These are phyloP conservation scores for Gossypium davidsonii DNA, from an alignment of 441 rosid species.

Conservation along the genomic window DNA sequence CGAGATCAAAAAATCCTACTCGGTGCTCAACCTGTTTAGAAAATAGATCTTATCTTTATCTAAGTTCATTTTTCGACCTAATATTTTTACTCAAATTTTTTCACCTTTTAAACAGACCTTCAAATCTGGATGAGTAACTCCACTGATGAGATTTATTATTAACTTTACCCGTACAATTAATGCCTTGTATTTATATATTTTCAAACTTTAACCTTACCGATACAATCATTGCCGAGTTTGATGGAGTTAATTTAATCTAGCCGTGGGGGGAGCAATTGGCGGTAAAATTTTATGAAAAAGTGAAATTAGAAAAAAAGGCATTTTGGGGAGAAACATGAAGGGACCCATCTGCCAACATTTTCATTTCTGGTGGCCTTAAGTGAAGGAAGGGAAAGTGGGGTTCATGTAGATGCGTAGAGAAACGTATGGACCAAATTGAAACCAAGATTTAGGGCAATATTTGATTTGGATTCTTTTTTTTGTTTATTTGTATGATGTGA, in stretches of 20 bases:
- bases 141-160: too few relatives aligned
- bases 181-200: too few relatives aligned
- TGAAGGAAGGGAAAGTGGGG: neutral
- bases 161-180: too few relatives aligned
- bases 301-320: neutral
- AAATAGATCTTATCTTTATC: too few relatives aligned
- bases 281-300: neutral
- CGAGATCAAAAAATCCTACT: too few relatives aligned
- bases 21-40: too few relatives aligned
- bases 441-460: neutral
- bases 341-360: neutral
- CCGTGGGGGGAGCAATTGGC: constrained; percentile 2
- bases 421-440: constrained; percentile 8
- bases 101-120: too few relatives aligned
- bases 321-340: neutral
- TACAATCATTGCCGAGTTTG: too few relatives aligned
- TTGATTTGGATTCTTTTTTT: neutral
- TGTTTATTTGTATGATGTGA: neutral
- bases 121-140: too few relatives aligned
- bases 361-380: neutral
- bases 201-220: too few relatives aligned
- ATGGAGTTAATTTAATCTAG: neutral
- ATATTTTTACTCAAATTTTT: too few relatives aligned
- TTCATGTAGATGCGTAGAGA: neutral
- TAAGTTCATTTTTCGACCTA: rapidly evolving